A percentile compares a stretch with the other conserved stretches of the same genome.
phyloP scores from a whole-genome alignment of 768 basidiomycete genomes.

The Boletus fagicola region DNA sequence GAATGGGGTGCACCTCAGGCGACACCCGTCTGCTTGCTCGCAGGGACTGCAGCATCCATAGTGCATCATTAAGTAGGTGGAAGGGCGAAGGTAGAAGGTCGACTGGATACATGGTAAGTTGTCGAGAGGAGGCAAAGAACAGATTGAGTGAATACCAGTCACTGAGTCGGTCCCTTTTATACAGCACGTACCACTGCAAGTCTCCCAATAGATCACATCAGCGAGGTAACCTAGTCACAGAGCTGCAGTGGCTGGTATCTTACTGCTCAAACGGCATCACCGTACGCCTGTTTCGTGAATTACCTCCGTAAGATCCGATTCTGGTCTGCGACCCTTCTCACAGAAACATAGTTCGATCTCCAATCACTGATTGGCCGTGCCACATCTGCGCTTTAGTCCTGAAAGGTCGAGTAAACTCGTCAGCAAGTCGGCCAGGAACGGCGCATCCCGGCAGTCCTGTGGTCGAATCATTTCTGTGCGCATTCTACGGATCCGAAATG shows the following conservation, averaged over 20 bases:
- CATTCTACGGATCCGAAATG: slow-evolving; percentile 6
- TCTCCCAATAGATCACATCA: slow-evolving; percentile 29
- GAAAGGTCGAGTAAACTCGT: slow-evolving; percentile 16
- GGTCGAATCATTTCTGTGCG: slow-evolving; percentile 16
- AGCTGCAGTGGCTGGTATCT: slow-evolving; percentile 31
- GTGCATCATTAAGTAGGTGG: slow-evolving; percentile 46
- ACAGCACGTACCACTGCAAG: slow-evolving; percentile 33
- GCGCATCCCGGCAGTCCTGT: slow-evolving; percentile 7
- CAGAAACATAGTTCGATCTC: slow-evolving; percentile 20
- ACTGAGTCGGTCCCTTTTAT: slow-evolving; percentile 27
- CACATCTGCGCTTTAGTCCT: slow-evolving; percentile 20
- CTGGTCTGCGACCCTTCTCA: slow-evolving; percentile 18
- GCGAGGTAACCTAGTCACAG: slow-evolving; percentile 34
- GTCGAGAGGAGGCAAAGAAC: slow-evolving; percentile 1
- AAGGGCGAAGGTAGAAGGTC: slow-evolving; percentile 54
- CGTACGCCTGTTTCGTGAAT: slow-evolving; percentile 20
- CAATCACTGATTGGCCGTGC: slow-evolving; percentile 24
- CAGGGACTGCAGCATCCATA: slow-evolving; percentile 47
- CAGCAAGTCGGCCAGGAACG: slow-evolving; percentile 28
- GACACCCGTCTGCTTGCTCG: slow-evolving; percentile 33
- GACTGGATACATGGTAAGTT: slow-evolving; percentile 26
- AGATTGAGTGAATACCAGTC: slow-evolving; percentile 5
- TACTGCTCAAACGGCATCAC: slow-evolving; percentile 31
- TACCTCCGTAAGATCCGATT: slow-evolving; percentile 24
- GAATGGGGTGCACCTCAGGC: slow-evolving; percentile 35